These are phyloP conservation scores for Alternaria gansuensis DNA, from an alignment of 2,329 filamentous ascomycete genomes.

Conservation along the genomic window DNA sequence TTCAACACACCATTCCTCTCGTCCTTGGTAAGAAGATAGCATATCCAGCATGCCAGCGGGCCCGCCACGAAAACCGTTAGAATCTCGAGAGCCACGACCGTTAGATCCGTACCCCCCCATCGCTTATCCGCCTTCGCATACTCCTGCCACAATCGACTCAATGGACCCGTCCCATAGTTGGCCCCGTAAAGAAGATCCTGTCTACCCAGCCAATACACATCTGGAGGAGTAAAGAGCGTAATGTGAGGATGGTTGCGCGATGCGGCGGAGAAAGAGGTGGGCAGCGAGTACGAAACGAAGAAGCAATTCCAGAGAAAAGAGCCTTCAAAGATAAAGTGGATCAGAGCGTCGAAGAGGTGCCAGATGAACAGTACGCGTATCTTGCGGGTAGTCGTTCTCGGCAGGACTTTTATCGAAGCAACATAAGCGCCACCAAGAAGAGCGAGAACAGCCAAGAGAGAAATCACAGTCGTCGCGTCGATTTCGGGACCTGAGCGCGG, in stretches of 20 bases:
- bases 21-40: conserved; percentile 59
- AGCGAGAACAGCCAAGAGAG: conserved; percentile 63
- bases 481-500: conserved; percentile 60
- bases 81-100: conserved; percentile 67
- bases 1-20: conserved; percentile 51
- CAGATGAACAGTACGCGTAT: conserved; percentile 87
- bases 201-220: conserved; percentile 64
- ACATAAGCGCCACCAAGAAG: conserved; percentile 64
- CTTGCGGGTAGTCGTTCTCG: conserved; percentile 62
- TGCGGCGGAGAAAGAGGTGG: conserved; percentile 49
- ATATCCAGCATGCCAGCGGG: conserved; percentile 66
- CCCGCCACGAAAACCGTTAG: conserved; percentile 68
- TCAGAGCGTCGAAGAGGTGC: conserved; percentile 92
- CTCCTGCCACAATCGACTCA: conserved; percentile 69
- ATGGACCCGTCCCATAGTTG: conserved; percentile 64
- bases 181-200: conserved; percentile 66
- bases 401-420: conserved; percentile 61
- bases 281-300: conserved; percentile 68
- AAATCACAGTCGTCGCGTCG: conserved; percentile 63
- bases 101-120: conserved; percentile 68
- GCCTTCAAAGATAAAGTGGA: conserved; percentile 90
- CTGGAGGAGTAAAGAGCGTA: conserved; percentile 56
- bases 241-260: conserved; percentile 43
- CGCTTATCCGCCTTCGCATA: conserved; percentile 71
- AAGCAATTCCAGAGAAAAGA: conserved; percentile 95